phyloP scores from a whole-genome alignment of 192 early-diverging fungal genomes.

The Coemansia sp. region DNA sequence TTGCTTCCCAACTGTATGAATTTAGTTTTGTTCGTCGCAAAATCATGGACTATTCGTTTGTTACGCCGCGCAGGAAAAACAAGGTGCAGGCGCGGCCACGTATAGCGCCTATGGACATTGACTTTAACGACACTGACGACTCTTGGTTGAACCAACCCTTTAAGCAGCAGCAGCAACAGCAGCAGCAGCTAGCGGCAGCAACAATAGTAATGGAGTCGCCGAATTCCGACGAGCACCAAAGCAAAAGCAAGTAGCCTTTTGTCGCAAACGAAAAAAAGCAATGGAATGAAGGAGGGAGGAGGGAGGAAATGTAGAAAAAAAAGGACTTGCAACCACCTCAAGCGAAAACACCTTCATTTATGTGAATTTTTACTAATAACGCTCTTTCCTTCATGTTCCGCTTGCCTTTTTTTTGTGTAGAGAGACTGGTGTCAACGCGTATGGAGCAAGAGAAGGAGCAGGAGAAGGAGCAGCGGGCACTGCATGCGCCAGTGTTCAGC shows the following conservation, averaged over 20 bases:
- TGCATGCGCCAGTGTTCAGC: constrained; percentile 9
- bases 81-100: constrained; percentile 15
- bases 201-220: not conserved
- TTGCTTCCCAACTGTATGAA: not conserved
- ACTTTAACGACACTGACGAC: constrained; percentile 35
- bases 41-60: constrained; percentile 42
- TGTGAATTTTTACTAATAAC: too few relatives aligned
- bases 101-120: constrained; percentile 50
- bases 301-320: not conserved
- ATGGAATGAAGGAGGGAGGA: too few relatives aligned
- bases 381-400: not conserved
- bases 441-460: constrained; percentile 5
- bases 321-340: not conserved
- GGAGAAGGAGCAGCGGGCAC: not conserved
- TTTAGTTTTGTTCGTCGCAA: too few relatives aligned
- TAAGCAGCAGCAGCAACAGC: not conserved
- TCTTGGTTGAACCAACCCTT: constrained; percentile 35
- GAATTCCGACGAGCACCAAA: constrained; percentile 17
- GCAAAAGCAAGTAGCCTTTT: constrained; percentile 22
- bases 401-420: constrained; percentile 14
- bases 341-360: too few relatives aligned
- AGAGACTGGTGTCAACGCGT: constrained; percentile 8
- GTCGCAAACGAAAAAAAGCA: not conserved
- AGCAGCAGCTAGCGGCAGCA: not conserved
- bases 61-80: constrained; percentile 12